A percentile compares a stretch with the other conserved stretches of the same genome.
Conservation (phyloP, 208 protist genomes). For the Acanthamoeba comandoni region DNA sequence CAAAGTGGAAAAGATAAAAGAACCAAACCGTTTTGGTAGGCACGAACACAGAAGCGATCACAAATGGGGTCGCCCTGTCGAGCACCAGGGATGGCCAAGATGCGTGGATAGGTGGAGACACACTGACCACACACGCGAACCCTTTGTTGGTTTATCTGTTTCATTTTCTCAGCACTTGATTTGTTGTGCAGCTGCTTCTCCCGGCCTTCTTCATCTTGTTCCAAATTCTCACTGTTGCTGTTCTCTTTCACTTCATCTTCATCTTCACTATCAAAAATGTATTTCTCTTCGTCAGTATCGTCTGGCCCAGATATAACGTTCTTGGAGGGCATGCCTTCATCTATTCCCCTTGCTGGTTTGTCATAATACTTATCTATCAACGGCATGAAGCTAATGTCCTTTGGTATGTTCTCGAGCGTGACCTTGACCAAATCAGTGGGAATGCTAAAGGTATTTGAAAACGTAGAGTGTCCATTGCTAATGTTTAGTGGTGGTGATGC, state of each 20-base stretch:
- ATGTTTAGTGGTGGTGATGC: neutral
- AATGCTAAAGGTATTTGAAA: neutral
- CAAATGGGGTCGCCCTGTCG: conserved; percentile 63
- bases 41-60: conserved; percentile 37
- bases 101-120: conserved; percentile 57
- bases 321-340: neutral
- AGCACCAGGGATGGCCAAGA: neutral
- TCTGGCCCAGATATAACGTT: conserved; percentile 34
- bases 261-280: neutral
- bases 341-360: too few species aligned
- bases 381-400: conserved; percentile 25
- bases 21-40: conserved; percentile 45
- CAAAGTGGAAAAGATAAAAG: too few species aligned
- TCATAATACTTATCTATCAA: conserved; percentile 19
- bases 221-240: neutral
- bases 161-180: neutral
- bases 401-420: neutral
- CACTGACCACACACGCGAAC: conserved; percentile 13
- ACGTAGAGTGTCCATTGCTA: too few species aligned
- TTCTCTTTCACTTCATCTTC: neutral
- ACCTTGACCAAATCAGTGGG: neutral
- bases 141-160: neutral
- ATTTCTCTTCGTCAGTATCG: conserved; percentile 8
- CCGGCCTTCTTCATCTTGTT: neutral
- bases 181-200: neutral